Conservation (phyloP, 2,329 filamentous ascomycete genomes). For the Colletotrichum orbiculare region DNA sequence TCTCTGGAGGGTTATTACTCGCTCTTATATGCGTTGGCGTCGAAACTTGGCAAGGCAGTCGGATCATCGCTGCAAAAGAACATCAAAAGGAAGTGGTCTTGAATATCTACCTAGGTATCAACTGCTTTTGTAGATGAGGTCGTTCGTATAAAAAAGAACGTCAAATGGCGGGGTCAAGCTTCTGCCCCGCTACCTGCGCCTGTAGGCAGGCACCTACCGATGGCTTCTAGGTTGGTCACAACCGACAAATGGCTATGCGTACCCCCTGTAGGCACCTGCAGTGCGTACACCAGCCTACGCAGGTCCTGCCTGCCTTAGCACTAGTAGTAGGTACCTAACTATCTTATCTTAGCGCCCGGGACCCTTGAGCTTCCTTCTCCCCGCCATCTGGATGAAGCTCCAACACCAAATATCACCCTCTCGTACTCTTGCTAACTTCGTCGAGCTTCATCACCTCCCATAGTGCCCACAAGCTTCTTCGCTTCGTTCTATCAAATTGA, state of each 20-base stretch:
- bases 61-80: too few relatives aligned
- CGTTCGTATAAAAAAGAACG: neutral
- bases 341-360: slow-evolving; percentile 34
- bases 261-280: slow-evolving; percentile 8
- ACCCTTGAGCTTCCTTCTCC: slow-evolving; percentile 23
- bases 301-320: slow-evolving; percentile 3
- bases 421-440: neutral
- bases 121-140: neutral
- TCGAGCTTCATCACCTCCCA: neutral
- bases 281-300: slow-evolving; percentile 10
- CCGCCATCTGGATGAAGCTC: neutral
- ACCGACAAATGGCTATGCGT: neutral
- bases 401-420: neutral
- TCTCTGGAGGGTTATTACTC: too few relatives aligned
- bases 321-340: slow-evolving; percentile 1
- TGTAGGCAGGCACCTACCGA: too few relatives aligned
- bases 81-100: neutral
- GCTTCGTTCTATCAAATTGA: slow-evolving; percentile 34
- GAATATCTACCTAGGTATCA: neutral
- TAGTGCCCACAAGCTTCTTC: neutral
- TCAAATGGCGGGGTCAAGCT: too few relatives aligned
- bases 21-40: too few relatives aligned
- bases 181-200: too few relatives aligned
- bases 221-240: too few relatives aligned
- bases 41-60: neutral